Evolutionary conservation across 331 rosid species (phyloP), one percentile per base, ranked within the genome.

Genomic region (Arachis monticola): DNA sequence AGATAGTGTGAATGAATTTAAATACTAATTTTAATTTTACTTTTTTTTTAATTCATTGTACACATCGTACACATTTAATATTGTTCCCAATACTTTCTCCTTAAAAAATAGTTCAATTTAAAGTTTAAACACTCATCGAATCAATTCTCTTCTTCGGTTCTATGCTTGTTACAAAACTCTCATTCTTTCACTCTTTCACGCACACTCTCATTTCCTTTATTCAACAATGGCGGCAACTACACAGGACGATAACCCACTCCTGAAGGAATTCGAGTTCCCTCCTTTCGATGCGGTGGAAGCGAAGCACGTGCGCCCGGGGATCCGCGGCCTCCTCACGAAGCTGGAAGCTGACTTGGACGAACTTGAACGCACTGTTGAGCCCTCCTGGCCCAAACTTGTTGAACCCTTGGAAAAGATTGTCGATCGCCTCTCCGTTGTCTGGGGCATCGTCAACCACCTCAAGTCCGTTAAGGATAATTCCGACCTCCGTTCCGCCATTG

Each of bases 391-490:
- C 2, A 94, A 90, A 85, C 74, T 94, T 83, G 97, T 90, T 2
- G 97, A 92, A 79, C 99, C 99, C 0, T 80, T 92, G 79, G 99
- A 94, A 96, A 94, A 85, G 83, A 91, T 94, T 64, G 27, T 83
- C 3, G 99, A 94, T 58, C 83, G 86, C 1, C 80, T 94, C 84
- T 66, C 5, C 62, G 96, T 94, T 42, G 92, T 88, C 77, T 91
- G 97, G 99, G 99, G 99, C 22, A 69, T 90, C 7, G 89, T 94
- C 79, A 86, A 85, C 85, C 99, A 94, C 83, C 96, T 94, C 14
- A 91, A 94, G 82, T 69, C 97, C 44, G 99, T 94, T 69, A 94
- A 92, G 89, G 97, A 94, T 78, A 79, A 75, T 31, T 9, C 97
- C 6, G 97, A 92, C 53, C 95, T 94, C 60, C 96, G 99, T 72